Percentiles rank a stretch among this genome's conserved stretches.
phyloP scores from a whole-genome alignment of 2,329 filamentous ascomycete species.

The Trichoderma sp. region DNA sequence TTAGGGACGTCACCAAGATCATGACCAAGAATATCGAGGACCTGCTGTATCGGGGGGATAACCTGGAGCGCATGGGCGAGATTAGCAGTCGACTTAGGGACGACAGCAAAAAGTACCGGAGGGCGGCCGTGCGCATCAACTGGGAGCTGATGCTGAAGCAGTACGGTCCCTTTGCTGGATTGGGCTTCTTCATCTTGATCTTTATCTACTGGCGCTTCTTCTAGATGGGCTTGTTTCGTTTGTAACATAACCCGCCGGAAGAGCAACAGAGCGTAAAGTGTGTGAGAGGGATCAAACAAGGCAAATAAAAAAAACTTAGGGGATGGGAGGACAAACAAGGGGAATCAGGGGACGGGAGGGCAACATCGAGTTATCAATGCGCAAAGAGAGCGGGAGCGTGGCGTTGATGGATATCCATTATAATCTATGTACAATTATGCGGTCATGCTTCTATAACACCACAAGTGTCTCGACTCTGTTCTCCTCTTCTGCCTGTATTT shows the following conservation, averaged over 20 bases:
- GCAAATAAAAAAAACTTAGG: constrained; percentile 42
- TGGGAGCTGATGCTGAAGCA: constrained; percentile 97
- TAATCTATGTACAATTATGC: constrained; percentile 34
- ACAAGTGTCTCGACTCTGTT: constrained; percentile 16
- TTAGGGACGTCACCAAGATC: constrained; percentile 96
- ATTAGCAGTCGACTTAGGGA: constrained; percentile 84
- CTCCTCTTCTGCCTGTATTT: not conserved
- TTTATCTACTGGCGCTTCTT: constrained; percentile 96
- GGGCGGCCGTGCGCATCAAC: constrained; percentile 92
- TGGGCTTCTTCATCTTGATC: constrained; percentile 80
- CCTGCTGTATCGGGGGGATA: constrained; percentile 90
- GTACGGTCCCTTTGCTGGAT: constrained; percentile 85
- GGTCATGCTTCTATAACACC: constrained; percentile 29
- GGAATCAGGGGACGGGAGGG: not conserved
- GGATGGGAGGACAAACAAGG: not conserved
- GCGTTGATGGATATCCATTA: constrained; percentile 29
- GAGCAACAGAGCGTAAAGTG: not conserved
- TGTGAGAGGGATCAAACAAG: not conserved
- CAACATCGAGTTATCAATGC: constrained; percentile 16
- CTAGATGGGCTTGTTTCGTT: constrained; percentile 45
- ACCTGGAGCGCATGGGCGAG: constrained; percentile 94
- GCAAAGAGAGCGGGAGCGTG: constrained; percentile 25
- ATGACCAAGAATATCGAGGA: constrained; percentile 99
- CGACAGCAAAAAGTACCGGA: constrained; percentile 91
- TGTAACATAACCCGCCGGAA: not conserved